These are phyloP conservation scores for Jatropha multifida DNA, from an alignment of 441 rosid species.

Conservation along the genomic window DNA sequence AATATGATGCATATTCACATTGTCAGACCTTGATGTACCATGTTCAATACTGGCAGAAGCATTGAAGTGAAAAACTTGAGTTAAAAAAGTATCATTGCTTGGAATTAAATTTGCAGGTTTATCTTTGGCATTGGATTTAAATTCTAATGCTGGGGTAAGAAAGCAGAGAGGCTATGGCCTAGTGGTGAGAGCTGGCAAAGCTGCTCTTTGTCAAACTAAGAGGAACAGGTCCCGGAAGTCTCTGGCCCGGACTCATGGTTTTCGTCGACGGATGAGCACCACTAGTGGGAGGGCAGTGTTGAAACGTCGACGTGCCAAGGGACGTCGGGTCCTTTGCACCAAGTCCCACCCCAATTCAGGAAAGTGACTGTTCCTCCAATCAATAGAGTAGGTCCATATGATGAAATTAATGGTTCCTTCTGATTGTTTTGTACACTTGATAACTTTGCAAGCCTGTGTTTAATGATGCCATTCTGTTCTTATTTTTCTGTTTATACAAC, in stretches of 20 bases:
- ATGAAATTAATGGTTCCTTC: conserved; percentile 8
- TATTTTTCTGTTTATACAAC: conserved; percentile 1
- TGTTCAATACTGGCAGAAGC: not conserved
- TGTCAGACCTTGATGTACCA: not conserved
- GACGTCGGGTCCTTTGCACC: conserved; percentile 83
- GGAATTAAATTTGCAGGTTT: conserved; percentile 44
- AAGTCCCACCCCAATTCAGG: conserved; percentile 83
- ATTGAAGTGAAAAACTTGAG: not conserved
- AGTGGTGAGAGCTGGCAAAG: conserved; percentile 91
- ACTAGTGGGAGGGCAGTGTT: conserved; percentile 82
- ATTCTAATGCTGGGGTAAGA: conserved; percentile 32
- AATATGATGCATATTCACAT: not conserved
- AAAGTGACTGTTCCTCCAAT: conserved; percentile 33
- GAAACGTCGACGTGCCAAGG: conserved; percentile 91
- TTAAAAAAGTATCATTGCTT: conserved; percentile 9
- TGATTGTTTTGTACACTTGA: conserved; percentile 15
- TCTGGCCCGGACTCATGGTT: conserved; percentile 90
- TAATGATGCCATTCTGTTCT: not conserved
- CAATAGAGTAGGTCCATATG: conserved; percentile 10
- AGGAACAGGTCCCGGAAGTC: conserved; percentile 94
- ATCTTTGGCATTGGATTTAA: conserved; percentile 56
- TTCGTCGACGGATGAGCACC: conserved; percentile 83
- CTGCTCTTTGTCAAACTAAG: conserved; percentile 83
- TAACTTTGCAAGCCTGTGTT: conserved; percentile 14
- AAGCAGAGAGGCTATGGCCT: conserved; percentile 50